Percentiles rank a stretch among this genome's conserved stretches.
phyloP scores from a whole-genome alignment of 176 grass and related monocot species.

The Cymbopogon citratus region DNA sequence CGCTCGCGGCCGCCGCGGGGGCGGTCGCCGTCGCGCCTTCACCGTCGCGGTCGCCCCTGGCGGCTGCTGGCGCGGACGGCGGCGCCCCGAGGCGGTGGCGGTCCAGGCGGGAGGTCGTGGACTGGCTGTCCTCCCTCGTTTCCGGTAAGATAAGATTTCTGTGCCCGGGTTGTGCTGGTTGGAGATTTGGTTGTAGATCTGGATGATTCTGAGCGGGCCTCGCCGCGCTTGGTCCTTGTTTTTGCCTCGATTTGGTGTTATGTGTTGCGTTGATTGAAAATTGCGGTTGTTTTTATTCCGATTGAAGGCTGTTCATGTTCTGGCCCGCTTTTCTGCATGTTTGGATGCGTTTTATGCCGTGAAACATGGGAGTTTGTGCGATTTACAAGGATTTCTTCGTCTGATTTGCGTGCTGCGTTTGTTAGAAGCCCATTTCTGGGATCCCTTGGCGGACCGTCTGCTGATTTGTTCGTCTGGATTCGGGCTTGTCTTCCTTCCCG shows the following conservation, averaged over 20 bases:
- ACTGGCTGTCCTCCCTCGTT: slow-evolving; percentile 79
- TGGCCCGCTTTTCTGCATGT: neutral
- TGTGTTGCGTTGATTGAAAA: neutral
- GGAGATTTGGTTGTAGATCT: slow-evolving; percentile 6
- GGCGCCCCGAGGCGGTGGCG: slow-evolving; percentile 54
- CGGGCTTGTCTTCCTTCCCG: neutral
- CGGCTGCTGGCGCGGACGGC: slow-evolving; percentile 19
- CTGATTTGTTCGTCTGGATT: neutral
- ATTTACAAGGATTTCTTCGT: neutral
- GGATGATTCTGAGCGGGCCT: neutral
- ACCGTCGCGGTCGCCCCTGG: slow-evolving; percentile 28
- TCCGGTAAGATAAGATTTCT: slow-evolving; percentile 62
- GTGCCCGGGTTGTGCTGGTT: neutral
- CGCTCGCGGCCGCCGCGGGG: slow-evolving; percentile 23
- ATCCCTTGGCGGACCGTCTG: neutral
- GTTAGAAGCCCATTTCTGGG: neutral
- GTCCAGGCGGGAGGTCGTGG: slow-evolving; percentile 85
- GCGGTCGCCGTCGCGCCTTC: slow-evolving; percentile 16
- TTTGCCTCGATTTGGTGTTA: slow-evolving; percentile 2
- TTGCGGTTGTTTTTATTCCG: neutral
- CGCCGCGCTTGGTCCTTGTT: neutral
- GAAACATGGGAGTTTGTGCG: neutral
- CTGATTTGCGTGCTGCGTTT: neutral
- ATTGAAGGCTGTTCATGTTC: neutral
- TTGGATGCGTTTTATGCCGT: neutral